Base-by-base conservation (phyloP, 305 asterid genomes). In the Solanum hybrid region DNA sequence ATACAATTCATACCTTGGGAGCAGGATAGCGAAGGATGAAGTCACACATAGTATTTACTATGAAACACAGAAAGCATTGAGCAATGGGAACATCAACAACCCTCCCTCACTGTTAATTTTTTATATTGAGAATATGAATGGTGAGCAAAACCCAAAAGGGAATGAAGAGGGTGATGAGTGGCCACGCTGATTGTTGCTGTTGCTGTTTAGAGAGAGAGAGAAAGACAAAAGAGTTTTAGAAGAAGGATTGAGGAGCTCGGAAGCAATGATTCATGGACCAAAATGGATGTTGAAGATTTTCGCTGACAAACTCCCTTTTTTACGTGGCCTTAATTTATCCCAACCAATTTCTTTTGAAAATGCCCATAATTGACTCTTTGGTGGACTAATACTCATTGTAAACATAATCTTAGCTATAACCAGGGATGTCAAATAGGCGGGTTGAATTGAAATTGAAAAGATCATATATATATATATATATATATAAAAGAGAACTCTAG, bases 1-100 rank as follows among this genome's bases (percentile, higher is more conserved):
- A 37, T 8, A 20, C 71, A 61, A 61, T 61, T 61, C 39, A 7
- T 90, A 92, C 94, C 94, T 91, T 91, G 85, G 91, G 91, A 76
- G 74, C 22, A 14, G 89, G 92, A 83, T 39, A 40, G 88, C 88
- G 79, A 85, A 80, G 57, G 34, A 92, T 86, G 20, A 86, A 90
- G 88, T 88, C 89, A 90, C 91, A 88, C 94, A 92, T 91, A 83
- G 73, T 76, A 73, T 40, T 74, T 77, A 33, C 84, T 84, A 81
- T 28, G 34, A 28, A 42, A 29, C 7, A 83, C 40, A 46, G 11
- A 8, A 83, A 46, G 39, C 87, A 83, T 83, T 46, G 88, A 29
- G 74, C 29, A 51, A 84, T 73, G 75, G 75, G 71, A 61, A 61
- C 71, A 20, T 20, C 26, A 61, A 61, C 71, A 61, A 61, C 71